These are phyloP conservation scores for Penicillium bovifimosum DNA, from an alignment of 495 filamentous ascomycete species.

Conservation along the genomic window DNA sequence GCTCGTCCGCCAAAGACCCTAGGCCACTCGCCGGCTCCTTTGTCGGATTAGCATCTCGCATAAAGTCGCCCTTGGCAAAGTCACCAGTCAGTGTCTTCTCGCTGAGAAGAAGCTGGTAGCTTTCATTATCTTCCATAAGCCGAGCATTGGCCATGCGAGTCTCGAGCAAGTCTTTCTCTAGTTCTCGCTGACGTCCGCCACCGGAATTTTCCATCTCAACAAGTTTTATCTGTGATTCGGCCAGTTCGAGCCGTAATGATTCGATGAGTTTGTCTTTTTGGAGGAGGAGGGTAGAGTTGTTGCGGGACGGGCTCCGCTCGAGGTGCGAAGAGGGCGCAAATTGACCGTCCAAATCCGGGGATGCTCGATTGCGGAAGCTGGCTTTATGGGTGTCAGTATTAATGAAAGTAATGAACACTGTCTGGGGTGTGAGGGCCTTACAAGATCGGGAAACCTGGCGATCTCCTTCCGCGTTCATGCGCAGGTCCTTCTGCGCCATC, in stretches of 20 bases:
- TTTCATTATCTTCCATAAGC: slow-evolving; percentile 97
- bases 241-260: slow-evolving; percentile 81
- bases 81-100: slow-evolving; percentile 94
- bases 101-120: slow-evolving; percentile 87
- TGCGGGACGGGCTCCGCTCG: slow-evolving; percentile 74
- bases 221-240: slow-evolving; percentile 91
- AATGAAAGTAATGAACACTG: background rate
- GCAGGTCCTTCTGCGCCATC: slow-evolving; percentile 62
- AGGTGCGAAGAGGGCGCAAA: slow-evolving; percentile 85
- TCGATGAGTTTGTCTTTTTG: slow-evolving; percentile 98
- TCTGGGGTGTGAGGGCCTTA: slow-evolving; percentile 37
- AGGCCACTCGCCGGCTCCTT: slow-evolving; percentile 38
- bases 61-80: slow-evolving; percentile 79
- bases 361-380: slow-evolving; percentile 49
- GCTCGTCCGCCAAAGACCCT: slow-evolving; percentile 80
- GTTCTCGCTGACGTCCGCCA: slow-evolving; percentile 73
- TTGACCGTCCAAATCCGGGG: slow-evolving; percentile 54
- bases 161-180: slow-evolving; percentile 84
- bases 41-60: slow-evolving; percentile 47
- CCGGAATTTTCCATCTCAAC: slow-evolving; percentile 91
- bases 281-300: slow-evolving; percentile 78
- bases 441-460: slow-evolving; percentile 62
- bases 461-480: slow-evolving; percentile 57
- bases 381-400: slow-evolving; percentile 37
- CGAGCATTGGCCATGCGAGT: slow-evolving; percentile 90